Base-by-base conservation (phyloP, 148 eudicot species). In the Vaccinium corymbosum region DNA sequence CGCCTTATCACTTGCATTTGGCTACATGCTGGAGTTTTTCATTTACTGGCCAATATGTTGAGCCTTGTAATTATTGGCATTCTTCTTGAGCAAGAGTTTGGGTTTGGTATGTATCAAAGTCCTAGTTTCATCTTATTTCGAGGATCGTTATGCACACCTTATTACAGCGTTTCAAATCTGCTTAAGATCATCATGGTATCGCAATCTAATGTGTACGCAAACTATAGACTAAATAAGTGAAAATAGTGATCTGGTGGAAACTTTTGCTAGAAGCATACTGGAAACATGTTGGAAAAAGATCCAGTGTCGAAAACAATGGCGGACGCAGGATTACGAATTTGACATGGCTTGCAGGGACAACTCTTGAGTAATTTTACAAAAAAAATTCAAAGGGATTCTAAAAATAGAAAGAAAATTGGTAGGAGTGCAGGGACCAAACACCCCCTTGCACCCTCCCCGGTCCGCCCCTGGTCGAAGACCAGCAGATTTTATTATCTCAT, bases 11-110 rank as follows among this genome's bases (percentile, higher is more conserved):
- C 90, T 49, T 95, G 98, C 88, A 92, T 95, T 56, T 95, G 98
- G 98, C 87, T 95, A 71, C 98, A 95, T 87, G 98, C 91, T 86
- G 98, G 98, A 80, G 95, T 95, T 89, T 87, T 95, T 12, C 98
- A 95, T 89, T 20, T 94, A 68, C 89, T 95, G 68, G 94, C 94
- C 71, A 95, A 95, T 85, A 94, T 95, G 98, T 20, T 94, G 90
- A 90, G 98, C 82, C 89, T 95, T 78, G 59, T 95, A 53, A 88
- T 95, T n/a, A 90, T 95, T 81, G 98, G 94, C 80, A 85, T 94
- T 66, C 97, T 94, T 14, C 90, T 95, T 71, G 98, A 95, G 82
- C 94, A 85, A 85, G 94, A 95, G 88, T 95, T 94, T 80, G 98
- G 98, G 22, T 94, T 90, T 85, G 92, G 98, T 95, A 93, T 16